Conservation (phyloP, 208 protist species). For the Acanthamoeba culbertsoni region DNA sequence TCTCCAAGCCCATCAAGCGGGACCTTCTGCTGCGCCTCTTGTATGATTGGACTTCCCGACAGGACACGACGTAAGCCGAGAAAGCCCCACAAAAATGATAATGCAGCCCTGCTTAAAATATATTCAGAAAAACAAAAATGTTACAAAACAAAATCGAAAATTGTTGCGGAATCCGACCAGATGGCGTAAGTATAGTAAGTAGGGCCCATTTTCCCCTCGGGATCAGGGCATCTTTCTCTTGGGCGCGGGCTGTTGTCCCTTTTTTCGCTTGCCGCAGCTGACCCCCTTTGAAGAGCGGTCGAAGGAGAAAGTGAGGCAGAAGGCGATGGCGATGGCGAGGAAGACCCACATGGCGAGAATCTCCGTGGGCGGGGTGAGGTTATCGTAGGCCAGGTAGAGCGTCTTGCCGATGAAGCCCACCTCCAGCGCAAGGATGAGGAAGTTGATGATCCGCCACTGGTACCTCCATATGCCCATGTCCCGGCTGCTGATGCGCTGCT, state of each 20-base stretch:
- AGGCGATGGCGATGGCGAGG: not conserved
- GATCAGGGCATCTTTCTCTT: slow-evolving; percentile 40
- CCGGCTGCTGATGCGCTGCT: not conserved
- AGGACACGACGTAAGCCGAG: not conserved
- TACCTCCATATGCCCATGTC: slow-evolving; percentile 14
- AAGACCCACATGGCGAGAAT: slow-evolving; percentile 13
- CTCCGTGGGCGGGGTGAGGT: slow-evolving; percentile 9
- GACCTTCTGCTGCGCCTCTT: not conserved
- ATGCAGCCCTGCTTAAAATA: too few species aligned
- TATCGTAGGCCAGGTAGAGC: not conserved
- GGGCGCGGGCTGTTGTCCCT: not conserved
- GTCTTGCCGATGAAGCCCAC: not conserved
- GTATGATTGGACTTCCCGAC: not conserved
- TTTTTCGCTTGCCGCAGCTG: not conserved
- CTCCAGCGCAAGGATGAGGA: not conserved
- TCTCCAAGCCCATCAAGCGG: slow-evolving; percentile 22
- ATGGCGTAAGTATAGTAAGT: too few species aligned
- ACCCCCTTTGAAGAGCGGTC: not conserved
- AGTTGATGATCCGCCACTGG: slow-evolving; percentile 14
- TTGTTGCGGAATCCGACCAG: too few species aligned
- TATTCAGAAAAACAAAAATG: too few species aligned
- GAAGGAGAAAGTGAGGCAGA: slow-evolving; percentile 21
- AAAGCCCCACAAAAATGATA: too few species aligned
- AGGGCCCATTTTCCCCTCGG: too few species aligned
- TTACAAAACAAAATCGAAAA: too few species aligned